These are phyloP conservation scores for Cercospora nicotianae DNA, from an alignment of 2,329 filamentous ascomycete genomes.

Conservation along the genomic window DNA sequence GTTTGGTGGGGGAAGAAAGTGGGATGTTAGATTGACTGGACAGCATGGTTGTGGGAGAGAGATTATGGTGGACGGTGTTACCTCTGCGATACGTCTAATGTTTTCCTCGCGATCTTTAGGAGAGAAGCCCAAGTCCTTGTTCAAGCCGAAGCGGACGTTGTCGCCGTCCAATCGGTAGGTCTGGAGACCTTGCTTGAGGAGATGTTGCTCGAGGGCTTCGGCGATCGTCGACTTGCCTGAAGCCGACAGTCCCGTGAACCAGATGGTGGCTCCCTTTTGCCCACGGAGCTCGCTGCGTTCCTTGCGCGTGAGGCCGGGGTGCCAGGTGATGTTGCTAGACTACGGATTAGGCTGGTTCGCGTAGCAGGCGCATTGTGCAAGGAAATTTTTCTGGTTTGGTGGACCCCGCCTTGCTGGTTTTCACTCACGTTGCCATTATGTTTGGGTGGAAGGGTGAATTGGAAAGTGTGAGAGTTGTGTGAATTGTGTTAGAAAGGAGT, in stretches of 20 bases:
- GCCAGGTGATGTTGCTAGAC: slow-evolving; percentile 86
- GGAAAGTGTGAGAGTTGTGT: neutral
- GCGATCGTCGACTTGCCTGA: slow-evolving; percentile 97
- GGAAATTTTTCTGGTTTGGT: neutral
- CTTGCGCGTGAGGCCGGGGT: slow-evolving; percentile 73
- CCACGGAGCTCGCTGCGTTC: slow-evolving; percentile 74
- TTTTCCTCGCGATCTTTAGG: slow-evolving; percentile 96
- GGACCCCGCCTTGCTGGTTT: neutral
- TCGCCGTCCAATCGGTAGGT: slow-evolving; percentile 96
- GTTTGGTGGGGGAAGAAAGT: neutral
- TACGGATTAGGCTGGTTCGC: slow-evolving; percentile 14
- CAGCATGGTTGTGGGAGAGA: neutral
- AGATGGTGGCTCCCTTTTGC: slow-evolving; percentile 91
- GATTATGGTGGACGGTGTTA: slow-evolving; percentile 29
- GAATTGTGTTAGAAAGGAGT: neutral
- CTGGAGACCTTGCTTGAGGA: slow-evolving; percentile 77
- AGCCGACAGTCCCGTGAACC: slow-evolving; percentile 95
- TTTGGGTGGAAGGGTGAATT: neutral
- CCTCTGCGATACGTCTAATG: slow-evolving; percentile 90
- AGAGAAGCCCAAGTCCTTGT: slow-evolving; percentile 94
- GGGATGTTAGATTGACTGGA: neutral
- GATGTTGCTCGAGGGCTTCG: slow-evolving; percentile 93
- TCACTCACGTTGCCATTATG: slow-evolving; percentile 31
- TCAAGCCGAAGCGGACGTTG: slow-evolving; percentile 96
- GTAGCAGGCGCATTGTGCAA: no score